Evolutionary conservation across 176 grass and related monocot species (phyloP), one percentile per base, ranked within the genome.

Genomic region (Olyra latifolia): DNA sequence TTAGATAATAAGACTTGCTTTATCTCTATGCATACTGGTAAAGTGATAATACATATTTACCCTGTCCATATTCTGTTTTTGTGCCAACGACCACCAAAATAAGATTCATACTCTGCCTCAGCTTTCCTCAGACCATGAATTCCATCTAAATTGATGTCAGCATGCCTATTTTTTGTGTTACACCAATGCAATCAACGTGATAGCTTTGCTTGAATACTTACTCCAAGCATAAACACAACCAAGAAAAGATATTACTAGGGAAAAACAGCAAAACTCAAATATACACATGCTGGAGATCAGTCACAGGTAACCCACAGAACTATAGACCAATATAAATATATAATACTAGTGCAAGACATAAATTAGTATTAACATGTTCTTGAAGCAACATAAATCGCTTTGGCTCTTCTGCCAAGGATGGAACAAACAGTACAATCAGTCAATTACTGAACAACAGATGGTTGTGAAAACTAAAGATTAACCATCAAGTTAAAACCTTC

Each of bases 41-140:
- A 11, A 67, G 4, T 74, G 62, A 14, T 40, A 65, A 11, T 79
- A 66, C 12, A 84, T 82, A 19, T 72, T 91, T 88, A 91, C 86
- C 86, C 82, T 39, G 83, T 85, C 86, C 86, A 92, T 55, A 86
- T 84, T 64, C 60, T 82, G 70, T 92, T 92, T 74, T 79, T 92
- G 74, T 88, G 82, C 86, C 90, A 92, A 65, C 12, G 28, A 42
- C 82, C 82, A 2, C 60, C 82, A 83, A 86, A 92, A 88, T 88
- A 92, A 58, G 82, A 88, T 79, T 88, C 82, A 75, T 86, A 82
- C 54, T 92, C 82, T 75, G 74, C 35, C 65, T 88, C 86, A 49
- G 75, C 63, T 92, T 57, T 88, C 61, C 50, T 86, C 29, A 88
- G 67, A 46, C 68, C 82, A 63, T 86, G 73, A 76, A 89, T 69